Conservation (phyloP, 177 flowering plant genomes). For the Vitis hybrid region DNA sequence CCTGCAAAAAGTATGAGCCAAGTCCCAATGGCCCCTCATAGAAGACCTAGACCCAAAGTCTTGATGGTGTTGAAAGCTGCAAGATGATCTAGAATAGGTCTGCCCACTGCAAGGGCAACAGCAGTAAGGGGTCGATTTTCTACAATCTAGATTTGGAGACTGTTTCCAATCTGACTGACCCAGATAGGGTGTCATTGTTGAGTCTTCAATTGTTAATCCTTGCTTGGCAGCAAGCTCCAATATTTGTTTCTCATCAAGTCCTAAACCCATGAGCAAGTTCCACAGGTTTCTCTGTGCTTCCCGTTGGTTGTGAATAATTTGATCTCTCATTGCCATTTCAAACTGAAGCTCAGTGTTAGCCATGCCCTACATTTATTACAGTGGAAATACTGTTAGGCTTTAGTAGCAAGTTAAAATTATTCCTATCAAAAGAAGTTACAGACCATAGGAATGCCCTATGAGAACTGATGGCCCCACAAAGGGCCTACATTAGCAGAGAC, state of each 20-base stretch:
- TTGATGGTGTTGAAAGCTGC: conserved; percentile 40
- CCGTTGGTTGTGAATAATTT: conserved; percentile 73
- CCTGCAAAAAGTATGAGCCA: conserved; percentile 40
- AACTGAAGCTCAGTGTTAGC: conserved; percentile 91
- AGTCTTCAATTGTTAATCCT: conserved; percentile 73
- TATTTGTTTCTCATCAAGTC: conserved; percentile 69
- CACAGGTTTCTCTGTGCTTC: conserved; percentile 74
- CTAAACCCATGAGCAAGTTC: conserved; percentile 71
- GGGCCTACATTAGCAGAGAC: no score
- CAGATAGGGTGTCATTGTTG: conserved; percentile 31
- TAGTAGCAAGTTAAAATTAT: not conserved
- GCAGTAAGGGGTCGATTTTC: conserved; percentile 24
- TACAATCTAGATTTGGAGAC: conserved; percentile 24
- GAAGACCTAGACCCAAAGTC: conserved; percentile 28
- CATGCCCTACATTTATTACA: conserved; percentile 60
- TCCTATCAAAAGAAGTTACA: no score
- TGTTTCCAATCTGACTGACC: conserved; percentile 29
- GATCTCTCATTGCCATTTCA: conserved; percentile 92
- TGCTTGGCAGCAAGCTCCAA: conserved; percentile 63
- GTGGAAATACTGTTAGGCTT: conserved; percentile 4
- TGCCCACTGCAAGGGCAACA: conserved; percentile 24
- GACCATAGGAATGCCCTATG: not conserved
- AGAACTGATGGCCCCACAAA: not conserved
- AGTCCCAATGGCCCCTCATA: conserved; percentile 28
- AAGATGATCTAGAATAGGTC: conserved; percentile 34